These are phyloP conservation scores for Debaryomyces udenii DNA, from an alignment of 1,139 yeast species.

Conservation along the genomic window DNA sequence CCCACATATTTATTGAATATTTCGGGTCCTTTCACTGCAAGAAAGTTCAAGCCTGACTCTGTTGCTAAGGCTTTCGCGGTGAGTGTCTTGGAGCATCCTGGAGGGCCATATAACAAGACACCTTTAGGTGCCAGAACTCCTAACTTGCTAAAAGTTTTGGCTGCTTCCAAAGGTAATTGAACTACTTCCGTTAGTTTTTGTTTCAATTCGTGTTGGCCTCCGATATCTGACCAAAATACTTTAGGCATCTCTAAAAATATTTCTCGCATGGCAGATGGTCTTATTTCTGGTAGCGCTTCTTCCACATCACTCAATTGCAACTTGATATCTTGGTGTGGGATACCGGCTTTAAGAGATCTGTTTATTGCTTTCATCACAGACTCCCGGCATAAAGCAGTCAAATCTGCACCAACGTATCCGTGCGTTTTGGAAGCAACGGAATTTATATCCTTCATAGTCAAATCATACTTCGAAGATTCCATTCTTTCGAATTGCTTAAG, in stretches of 20 bases:
- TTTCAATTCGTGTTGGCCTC: slow-evolving; percentile 88
- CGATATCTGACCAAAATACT: slow-evolving; percentile 92
- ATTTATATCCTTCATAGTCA: slow-evolving; percentile 56
- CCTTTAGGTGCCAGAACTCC: slow-evolving; percentile 95
- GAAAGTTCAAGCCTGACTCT: slow-evolving; percentile 87
- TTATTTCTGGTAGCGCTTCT: slow-evolving; percentile 69
- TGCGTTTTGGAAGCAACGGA: slow-evolving; percentile 66
- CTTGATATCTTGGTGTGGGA: slow-evolving; percentile 29
- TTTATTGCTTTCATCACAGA: slow-evolving; percentile 84
- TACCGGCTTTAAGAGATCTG: slow-evolving; percentile 44
- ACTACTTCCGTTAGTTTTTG: slow-evolving; percentile 84
- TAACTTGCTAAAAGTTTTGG: slow-evolving; percentile 69
- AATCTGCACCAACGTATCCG: slow-evolving; percentile 77
- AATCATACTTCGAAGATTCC: slow-evolving; percentile 55
- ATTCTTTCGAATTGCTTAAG: slow-evolving; percentile 62
- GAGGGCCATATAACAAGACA: slow-evolving; percentile 88
- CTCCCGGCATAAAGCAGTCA: slow-evolving; percentile 85
- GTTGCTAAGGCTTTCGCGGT: slow-evolving; percentile 96
- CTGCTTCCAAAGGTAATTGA: slow-evolving; percentile 85
- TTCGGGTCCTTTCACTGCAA: slow-evolving; percentile 96
- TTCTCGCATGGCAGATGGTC: slow-evolving; percentile 98
- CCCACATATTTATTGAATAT: slow-evolving; percentile 93
- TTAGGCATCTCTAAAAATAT: slow-evolving; percentile 92
- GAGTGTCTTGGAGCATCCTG: slow-evolving; percentile 93
- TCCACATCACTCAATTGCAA: slow-evolving; percentile 57